Percentiles rank a stretch among this genome's conserved stretches.
These are phyloP conservation scores for Ustilago shanxiensis DNA, from an alignment of 1,284 basidiomycete species.

Conservation along the genomic window DNA sequence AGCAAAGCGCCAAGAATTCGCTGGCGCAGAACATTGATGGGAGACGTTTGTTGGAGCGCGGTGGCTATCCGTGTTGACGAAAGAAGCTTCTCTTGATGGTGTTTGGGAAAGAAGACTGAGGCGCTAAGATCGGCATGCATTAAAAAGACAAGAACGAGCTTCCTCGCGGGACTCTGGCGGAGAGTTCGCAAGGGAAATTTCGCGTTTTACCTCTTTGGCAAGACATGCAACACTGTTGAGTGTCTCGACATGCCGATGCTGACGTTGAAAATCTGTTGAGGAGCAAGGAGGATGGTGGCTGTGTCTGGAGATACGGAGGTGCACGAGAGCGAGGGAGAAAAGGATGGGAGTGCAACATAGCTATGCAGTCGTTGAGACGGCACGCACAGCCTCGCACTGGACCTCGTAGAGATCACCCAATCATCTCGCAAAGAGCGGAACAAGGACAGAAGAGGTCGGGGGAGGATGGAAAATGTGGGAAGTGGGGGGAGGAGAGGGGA, in stretches of 20 bases:
- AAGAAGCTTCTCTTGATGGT: conserved; percentile 44
- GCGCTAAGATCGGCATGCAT: conserved; percentile 39
- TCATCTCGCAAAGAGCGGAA: conserved; percentile 14
- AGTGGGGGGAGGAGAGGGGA: neutral
- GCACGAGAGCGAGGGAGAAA: conserved; percentile 6
- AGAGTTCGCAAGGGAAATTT: conserved; percentile 10
- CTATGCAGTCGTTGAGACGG: conserved; percentile 12
- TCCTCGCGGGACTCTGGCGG: conserved; percentile 7
- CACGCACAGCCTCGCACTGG: conserved; percentile 2
- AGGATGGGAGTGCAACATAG: conserved; percentile 8
- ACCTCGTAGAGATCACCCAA: conserved; percentile 9
- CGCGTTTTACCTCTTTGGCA: conserved; percentile 44
- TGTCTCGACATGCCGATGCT: conserved; percentile 39
- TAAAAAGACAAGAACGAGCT: conserved; percentile 27
- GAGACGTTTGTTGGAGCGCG: neutral
- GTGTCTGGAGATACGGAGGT: conserved; percentile 2
- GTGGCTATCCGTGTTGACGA: conserved; percentile 13
- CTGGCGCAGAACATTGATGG: neutral
- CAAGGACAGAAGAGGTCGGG: neutral
- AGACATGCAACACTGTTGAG: conserved; percentile 45
- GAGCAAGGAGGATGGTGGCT: neutral
- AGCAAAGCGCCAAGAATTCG: neutral
- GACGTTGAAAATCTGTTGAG: conserved; percentile 14
- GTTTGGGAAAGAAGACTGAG: conserved; percentile 7
- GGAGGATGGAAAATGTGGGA: neutral